A percentile compares a stretch with the other conserved stretches of the same genome.
Conservation (phyloP, 148 eudicot species). For the Persicaria tinctoria region DNA sequence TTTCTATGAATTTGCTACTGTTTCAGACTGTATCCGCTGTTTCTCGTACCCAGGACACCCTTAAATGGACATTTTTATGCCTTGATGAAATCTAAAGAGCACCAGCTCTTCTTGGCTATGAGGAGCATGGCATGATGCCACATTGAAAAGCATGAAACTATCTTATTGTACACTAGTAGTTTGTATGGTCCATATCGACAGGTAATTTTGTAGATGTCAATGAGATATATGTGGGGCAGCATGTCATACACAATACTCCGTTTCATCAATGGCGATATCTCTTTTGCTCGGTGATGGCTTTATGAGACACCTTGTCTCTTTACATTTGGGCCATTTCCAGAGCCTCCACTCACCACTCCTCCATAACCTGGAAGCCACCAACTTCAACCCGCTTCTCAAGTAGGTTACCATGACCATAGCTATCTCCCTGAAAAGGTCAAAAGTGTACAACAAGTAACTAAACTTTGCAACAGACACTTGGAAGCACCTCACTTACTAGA, state of each 20-base stretch:
- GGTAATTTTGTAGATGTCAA: neutral
- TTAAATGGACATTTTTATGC: too few species aligned
- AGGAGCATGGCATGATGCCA: too few species aligned
- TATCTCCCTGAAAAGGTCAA: constrained; percentile 58
- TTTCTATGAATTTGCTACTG: too few species aligned
- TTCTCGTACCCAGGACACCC: too few species aligned
- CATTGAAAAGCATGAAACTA: neutral
- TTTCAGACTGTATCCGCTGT: too few species aligned
- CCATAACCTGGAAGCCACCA: constrained; percentile 52
- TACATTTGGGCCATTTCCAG: constrained; percentile 49
- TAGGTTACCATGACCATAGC: constrained; percentile 44
- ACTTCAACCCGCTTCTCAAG: constrained; percentile 44
- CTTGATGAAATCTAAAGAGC: too few species aligned
- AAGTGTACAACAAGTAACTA: neutral
- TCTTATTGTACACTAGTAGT: neutral
- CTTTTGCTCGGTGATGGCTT: constrained; percentile 54
- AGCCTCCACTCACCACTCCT: constrained; percentile 47
- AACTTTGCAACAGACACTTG: neutral
- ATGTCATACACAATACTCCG: constrained; percentile 37
- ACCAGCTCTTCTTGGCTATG: too few species aligned
- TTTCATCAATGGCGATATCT: constrained; percentile 35
- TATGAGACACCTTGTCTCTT: constrained; percentile 47
- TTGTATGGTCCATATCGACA: constrained; percentile 1
- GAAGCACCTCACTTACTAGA: neutral
- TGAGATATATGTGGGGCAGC: neutral